Percentiles rank a stretch among this genome's conserved stretches.
These are phyloP conservation scores for Podaxis carcinomalis DNA, from an alignment of 768 basidiomycete species.

Conservation along the genomic window DNA sequence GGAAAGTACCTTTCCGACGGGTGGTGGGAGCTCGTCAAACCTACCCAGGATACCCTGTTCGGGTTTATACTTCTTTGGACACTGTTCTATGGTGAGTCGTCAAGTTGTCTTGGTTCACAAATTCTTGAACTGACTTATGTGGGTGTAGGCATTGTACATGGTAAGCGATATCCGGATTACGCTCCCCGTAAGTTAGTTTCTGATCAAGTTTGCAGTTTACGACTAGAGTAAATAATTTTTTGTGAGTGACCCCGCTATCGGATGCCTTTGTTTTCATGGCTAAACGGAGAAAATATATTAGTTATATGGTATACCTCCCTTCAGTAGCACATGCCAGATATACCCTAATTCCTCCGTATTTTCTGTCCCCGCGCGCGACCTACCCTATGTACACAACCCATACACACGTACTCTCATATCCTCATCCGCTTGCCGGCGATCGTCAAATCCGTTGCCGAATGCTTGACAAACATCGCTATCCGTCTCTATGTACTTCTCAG, in stretches of 20 bases:
- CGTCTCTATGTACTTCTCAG: background rate
- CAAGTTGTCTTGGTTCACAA: slow-evolving; percentile 3
- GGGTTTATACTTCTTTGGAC: slow-evolving; percentile 95
- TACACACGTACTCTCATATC: background rate
- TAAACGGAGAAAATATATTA: background rate
- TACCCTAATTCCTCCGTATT: background rate
- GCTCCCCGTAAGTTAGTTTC: background rate
- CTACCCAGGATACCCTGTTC: slow-evolving; percentile 87
- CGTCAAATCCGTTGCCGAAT: background rate
- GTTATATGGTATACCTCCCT: background rate
- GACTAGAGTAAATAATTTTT: slow-evolving; percentile 10
- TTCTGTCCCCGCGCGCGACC: background rate
- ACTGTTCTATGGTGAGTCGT: slow-evolving; percentile 75
- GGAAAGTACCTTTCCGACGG: slow-evolving; percentile 61
- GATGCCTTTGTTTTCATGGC: background rate
- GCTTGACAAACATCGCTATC: background rate
- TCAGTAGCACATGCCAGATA: background rate
- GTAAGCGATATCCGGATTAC: slow-evolving; percentile 24
- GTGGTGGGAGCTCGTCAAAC: slow-evolving; percentile 64
- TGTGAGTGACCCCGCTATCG: background rate
- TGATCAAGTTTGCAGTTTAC: slow-evolving; percentile 15
- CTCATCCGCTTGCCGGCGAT: background rate
- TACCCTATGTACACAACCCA: too few species aligned
- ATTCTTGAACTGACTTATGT: background rate
- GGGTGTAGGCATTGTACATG: slow-evolving; percentile 42